phyloP scores from a whole-genome alignment of 352 stramenopile species.

The Phytophthora foliorum region DNA sequence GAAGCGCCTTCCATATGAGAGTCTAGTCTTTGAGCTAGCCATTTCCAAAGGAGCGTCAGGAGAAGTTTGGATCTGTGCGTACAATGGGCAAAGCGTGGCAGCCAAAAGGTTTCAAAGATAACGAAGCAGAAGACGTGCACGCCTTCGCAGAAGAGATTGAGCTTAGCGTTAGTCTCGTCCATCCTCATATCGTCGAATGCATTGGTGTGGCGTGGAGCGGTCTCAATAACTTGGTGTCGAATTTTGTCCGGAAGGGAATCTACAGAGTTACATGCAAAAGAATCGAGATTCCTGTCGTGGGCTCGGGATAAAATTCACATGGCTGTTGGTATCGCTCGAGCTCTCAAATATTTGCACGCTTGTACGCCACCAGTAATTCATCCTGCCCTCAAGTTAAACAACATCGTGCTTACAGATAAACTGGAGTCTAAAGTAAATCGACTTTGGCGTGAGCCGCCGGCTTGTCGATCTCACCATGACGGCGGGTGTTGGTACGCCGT shows the following conservation, averaged over 20 bases:
- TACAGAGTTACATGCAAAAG: slow-evolving; percentile 5
- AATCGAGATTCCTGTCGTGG: slow-evolving; percentile 38
- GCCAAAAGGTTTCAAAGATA: slow-evolving; percentile 47
- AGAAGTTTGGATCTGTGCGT: slow-evolving; percentile 58
- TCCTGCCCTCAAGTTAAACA: slow-evolving; percentile 41
- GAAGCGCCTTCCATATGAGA: slow-evolving; percentile 18
- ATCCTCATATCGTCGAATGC: slow-evolving; percentile 57
- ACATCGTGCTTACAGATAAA: slow-evolving; percentile 72
- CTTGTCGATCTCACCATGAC: slow-evolving; percentile 36
- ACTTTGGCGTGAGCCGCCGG: slow-evolving; percentile 77
- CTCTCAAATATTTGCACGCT: slow-evolving; percentile 41
- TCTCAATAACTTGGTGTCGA: slow-evolving; percentile 44
- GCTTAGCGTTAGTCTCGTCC: slow-evolving; percentile 50
- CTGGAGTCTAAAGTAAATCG: slow-evolving; percentile 77
- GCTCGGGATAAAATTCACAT: slow-evolving; percentile 46
- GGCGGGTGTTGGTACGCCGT: slow-evolving; percentile 80
- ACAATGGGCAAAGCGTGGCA: slow-evolving; percentile 49
- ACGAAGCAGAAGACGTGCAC: slow-evolving; percentile 33
- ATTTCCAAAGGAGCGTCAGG: slow-evolving; percentile 38
- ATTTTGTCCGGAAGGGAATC: slow-evolving; percentile 23
- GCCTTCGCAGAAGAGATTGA: slow-evolving; percentile 62
- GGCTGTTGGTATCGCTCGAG: slow-evolving; percentile 44
- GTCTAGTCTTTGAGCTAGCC: slow-evolving; percentile 6
- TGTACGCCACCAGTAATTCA: slow-evolving; percentile 37
- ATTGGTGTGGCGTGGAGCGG: slow-evolving; percentile 59